Conservation (phyloP, 139 green algal genomes). For the Marvania coccoides region DNA sequence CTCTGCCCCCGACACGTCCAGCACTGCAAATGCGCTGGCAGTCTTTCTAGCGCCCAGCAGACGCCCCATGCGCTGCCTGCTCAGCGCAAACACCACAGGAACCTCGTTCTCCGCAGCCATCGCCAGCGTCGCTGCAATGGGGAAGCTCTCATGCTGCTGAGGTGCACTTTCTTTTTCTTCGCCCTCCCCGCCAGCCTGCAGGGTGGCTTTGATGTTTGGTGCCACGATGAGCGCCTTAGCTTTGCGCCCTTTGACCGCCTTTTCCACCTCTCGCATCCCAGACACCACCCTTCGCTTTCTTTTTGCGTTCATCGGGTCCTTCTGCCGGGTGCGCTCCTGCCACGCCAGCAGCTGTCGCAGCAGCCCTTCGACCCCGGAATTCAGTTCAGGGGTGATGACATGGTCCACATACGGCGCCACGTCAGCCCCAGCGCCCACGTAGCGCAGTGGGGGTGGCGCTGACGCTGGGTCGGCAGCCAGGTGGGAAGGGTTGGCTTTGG, state of each 20-base stretch:
- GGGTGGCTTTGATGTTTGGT: conserved; percentile 62
- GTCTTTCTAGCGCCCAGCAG: conserved; percentile 23
- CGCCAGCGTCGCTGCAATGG: not conserved
- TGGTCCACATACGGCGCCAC: conserved; percentile 22
- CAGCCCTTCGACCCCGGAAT: conserved; percentile 20
- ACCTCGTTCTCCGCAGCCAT: conserved; percentile 1
- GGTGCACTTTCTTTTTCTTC: not conserved
- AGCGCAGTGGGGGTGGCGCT: not conserved
- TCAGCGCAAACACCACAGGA: conserved; percentile 25
- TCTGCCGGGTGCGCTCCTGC: conserved; percentile 36
- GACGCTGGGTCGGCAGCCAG: not conserved
- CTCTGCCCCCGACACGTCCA: conserved; percentile 18
- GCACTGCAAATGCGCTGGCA: conserved; percentile 26
- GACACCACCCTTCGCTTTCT: conserved; percentile 45
- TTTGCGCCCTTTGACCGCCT: conserved; percentile 47
- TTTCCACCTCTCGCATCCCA: conserved; percentile 45
- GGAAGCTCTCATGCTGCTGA: not conserved
- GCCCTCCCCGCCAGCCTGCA: conserved; percentile 24
- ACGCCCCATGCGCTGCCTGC: conserved; percentile 25
- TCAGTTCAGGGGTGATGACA: conserved; percentile 42
- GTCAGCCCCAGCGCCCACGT: conserved; percentile 4
- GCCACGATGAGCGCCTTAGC: conserved; percentile 56
- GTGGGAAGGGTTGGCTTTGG: not conserved
- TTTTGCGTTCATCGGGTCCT: conserved; percentile 28
- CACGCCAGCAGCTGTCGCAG: conserved; percentile 44